These are phyloP conservation scores for Pseudopyricularia cyperi DNA, from an alignment of 2,329 filamentous ascomycete species.

Conservation along the genomic window DNA sequence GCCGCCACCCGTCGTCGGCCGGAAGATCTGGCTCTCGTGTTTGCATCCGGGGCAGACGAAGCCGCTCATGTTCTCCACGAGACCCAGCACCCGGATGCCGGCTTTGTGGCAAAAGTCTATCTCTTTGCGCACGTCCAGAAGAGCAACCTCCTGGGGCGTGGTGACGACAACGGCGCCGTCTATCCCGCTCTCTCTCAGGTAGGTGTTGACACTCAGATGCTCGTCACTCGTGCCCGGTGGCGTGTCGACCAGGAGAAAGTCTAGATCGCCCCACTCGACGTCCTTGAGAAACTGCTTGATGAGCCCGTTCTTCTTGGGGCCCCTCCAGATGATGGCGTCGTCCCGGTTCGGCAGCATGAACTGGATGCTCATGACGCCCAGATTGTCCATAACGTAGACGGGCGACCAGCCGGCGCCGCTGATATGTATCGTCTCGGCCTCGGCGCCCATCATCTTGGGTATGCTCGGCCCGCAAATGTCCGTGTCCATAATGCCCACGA, in stretches of 20 bases:
- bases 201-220: conserved; percentile 85
- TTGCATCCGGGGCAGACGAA: conserved; percentile 93
- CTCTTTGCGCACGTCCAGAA: conserved; percentile 91
- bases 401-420: conserved; percentile 84
- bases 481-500: conserved; percentile 92
- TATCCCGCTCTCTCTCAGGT: conserved; percentile 81
- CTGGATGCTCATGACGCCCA: conserved; percentile 94
- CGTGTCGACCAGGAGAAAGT: conserved; percentile 88
- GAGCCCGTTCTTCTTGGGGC: conserved; percentile 94
- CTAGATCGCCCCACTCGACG: conserved; percentile 92
- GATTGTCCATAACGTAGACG: conserved; percentile 88
- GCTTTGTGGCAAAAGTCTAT: conserved; percentile 97
- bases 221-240: conserved; percentile 93
- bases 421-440: conserved; percentile 85
- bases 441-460: conserved; percentile 98
- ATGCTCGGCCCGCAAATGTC: conserved; percentile 95
- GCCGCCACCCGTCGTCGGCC: conserved; percentile 81
- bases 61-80: conserved; percentile 96
- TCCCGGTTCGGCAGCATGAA: conserved; percentile 94
- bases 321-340: conserved; percentile 94
- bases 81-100: conserved; percentile 71
- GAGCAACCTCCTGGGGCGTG: conserved; percentile 84
- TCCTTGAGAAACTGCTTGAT: conserved; percentile 98
- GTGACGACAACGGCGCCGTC: conserved; percentile 89
- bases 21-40: conserved; percentile 74